Evolutionary conservation across 2,329 filamentous ascomycete species (phyloP).

Genomic region (Westerdykella sp.): DNA sequence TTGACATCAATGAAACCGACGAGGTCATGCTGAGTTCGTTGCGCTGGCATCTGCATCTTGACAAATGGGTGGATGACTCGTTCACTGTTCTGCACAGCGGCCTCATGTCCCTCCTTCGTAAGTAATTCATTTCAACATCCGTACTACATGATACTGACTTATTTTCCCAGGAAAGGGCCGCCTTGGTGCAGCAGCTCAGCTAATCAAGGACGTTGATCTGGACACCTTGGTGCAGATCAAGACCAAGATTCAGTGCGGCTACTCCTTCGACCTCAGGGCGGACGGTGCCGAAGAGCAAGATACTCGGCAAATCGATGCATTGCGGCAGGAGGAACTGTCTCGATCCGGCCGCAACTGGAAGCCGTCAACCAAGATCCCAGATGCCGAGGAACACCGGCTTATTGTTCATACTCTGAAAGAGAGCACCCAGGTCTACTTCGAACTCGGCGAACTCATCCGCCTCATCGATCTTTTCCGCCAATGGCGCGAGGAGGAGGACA

Average conservation of each 20-base stretch:
- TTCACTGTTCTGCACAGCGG: conserved; percentile 63
- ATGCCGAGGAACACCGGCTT: conserved; percentile 14
- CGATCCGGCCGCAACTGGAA: conserved; percentile 12
- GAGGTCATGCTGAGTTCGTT: conserved; percentile 73
- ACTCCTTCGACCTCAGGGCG: conserved; percentile 29
- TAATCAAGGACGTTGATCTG: conserved; percentile 48
- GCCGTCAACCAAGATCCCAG: conserved; percentile 17
- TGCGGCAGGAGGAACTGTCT: conserved; percentile 10
- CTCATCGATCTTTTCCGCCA: conserved; percentile 39
- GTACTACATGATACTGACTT: conserved; percentile 11
- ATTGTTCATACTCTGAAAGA: conserved; percentile 19
- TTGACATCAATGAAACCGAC: conserved; percentile 52
- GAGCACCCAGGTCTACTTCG: conserved; percentile 34
- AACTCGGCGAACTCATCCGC: conserved; percentile 40
- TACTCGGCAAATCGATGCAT: not conserved
- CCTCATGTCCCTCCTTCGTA: conserved; percentile 81
- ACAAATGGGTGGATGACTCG: conserved; percentile 53
- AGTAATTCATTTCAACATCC: conserved; percentile 36
- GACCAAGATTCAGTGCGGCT: conserved; percentile 38
- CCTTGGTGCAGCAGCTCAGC: conserved; percentile 50
- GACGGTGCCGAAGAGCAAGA: conserved; percentile 25
- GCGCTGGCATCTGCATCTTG: conserved; percentile 76
- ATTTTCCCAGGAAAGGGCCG: conserved; percentile 38
- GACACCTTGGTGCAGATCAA: conserved; percentile 40
- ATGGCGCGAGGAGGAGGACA: conserved; percentile 40